Evolutionary conservation across 139 green algal species (phyloP).

Genomic region (Astrephomene gubernaculifera): DNA sequence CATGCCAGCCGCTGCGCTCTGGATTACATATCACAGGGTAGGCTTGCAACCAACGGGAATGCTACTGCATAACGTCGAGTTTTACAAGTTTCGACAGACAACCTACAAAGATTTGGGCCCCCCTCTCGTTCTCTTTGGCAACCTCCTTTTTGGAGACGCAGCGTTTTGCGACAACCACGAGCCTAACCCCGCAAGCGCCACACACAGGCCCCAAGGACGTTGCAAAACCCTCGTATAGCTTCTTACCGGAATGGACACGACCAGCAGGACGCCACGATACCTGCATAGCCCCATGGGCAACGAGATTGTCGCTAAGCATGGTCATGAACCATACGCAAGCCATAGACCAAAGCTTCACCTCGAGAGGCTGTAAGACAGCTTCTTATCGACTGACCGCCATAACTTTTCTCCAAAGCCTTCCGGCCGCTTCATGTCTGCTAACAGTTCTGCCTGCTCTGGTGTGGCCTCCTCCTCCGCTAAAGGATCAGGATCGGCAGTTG

Average conservation of each 20-base stretch:
- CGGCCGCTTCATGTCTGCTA: conserved; percentile 48
- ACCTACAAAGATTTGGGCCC: no score
- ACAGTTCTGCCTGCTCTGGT: no score
- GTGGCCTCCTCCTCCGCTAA: not conserved
- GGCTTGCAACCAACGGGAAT: no score
- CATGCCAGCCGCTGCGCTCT: no score
- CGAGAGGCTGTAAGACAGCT: not conserved
- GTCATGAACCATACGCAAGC: not conserved
- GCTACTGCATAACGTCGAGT: no score
- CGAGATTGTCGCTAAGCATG: not conserved
- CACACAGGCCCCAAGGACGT: no score
- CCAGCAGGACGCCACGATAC: conserved; percentile 72
- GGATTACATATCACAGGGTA: no score
- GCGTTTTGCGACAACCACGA: no score
- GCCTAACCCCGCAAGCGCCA: no score
- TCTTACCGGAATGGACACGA: conserved; percentile 70
- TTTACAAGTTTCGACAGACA: no score
- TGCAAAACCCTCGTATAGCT: not conserved
- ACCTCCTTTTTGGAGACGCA: no score
- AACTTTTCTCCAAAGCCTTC: conserved; percentile 54
- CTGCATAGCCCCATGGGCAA: conserved; percentile 51
- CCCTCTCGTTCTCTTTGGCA: no score
- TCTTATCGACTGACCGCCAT: conserved; percentile 58
- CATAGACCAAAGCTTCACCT: not conserved
- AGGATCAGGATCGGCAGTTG: conserved; percentile 22